A percentile compares a stretch with the other conserved stretches of the same genome.
These are phyloP conservation scores for Aspergillus fumigatiaffinis DNA, from an alignment of 2,329 filamentous ascomycete genomes.

Conservation along the genomic window DNA sequence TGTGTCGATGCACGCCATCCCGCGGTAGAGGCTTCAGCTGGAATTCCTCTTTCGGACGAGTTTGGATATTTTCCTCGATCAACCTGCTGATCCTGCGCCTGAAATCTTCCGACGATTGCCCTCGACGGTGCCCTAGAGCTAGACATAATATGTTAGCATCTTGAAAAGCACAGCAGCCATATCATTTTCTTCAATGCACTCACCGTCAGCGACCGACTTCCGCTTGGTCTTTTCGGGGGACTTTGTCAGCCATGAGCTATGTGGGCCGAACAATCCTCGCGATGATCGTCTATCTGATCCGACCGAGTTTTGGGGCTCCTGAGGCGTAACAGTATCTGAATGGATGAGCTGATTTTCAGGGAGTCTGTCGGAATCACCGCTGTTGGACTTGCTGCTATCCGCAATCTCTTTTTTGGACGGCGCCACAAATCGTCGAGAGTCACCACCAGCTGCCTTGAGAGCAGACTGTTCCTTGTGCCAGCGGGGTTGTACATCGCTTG, in stretches of 20 bases:
- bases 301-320: neutral
- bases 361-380: conserved; percentile 4
- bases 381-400: neutral
- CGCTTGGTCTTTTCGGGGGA: conserved; percentile 11
- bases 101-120: conserved; percentile 30
- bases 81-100: conserved; percentile 30
- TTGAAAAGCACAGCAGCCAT: neutral
- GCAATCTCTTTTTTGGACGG: neutral
- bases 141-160: conserved; percentile 1
- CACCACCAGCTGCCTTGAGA: neutral
- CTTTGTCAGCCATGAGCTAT: conserved; percentile 19
- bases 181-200: neutral
- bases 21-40: conserved; percentile 18
- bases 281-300: conserved; percentile 7
- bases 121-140: conserved; percentile 16
- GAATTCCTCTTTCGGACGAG: conserved; percentile 19
- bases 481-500: conserved; percentile 1
- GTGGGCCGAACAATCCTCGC: conserved; percentile 11
- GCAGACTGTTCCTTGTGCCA: conserved; percentile 1
- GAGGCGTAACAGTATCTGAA: neutral
- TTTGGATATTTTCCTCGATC: conserved; percentile 29
- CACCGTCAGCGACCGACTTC: conserved; percentile 10
- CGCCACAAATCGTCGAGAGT: neutral
- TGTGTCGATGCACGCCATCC: conserved; percentile 5
- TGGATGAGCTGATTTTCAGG: conserved; percentile 3